Percentiles rank a stretch among this genome's conserved stretches.
Conservation (phyloP, 768 basidiomycete species). For the Trametes cingulata region DNA sequence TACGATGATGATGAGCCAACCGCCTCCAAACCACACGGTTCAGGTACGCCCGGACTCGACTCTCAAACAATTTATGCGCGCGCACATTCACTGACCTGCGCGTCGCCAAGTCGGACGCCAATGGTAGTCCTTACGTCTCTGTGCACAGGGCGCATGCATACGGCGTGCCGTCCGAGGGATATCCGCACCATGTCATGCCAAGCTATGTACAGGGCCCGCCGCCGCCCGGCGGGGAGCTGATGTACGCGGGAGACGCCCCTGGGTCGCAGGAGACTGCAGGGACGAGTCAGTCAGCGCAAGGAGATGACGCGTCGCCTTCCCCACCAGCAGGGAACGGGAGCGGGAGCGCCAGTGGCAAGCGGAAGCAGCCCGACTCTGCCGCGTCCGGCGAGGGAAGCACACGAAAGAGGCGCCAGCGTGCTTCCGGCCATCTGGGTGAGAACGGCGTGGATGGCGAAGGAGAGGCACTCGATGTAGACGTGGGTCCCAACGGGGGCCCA, state of each 20-base stretch:
- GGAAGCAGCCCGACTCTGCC: slow-evolving; percentile 20
- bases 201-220: slow-evolving; percentile 1
- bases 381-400: not conserved
- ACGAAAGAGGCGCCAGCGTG: slow-evolving; percentile 18
- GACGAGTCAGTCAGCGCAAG: not conserved
- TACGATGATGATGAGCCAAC: slow-evolving; percentile 20
- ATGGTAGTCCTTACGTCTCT: slow-evolving; percentile 11
- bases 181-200: slow-evolving; percentile 20
- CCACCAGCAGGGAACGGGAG: not conserved
- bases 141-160: slow-evolving; percentile 9
- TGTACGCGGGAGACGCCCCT: slow-evolving; percentile 1
- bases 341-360: slow-evolving; percentile 10
- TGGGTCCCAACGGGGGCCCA: slow-evolving; percentile 47
- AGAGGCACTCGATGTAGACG: slow-evolving; percentile 18
- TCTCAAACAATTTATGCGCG: not conserved
- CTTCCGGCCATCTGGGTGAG: not conserved
- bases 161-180: slow-evolving; percentile 7
- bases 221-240: slow-evolving; percentile 7
- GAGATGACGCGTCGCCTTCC: not conserved
- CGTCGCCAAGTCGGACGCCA: slow-evolving; percentile 10
- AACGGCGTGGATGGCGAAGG: slow-evolving; percentile 5
- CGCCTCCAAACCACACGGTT: slow-evolving; percentile 18
- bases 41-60: slow-evolving; percentile 8
- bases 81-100: not conserved
- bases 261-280: not conserved